Base-by-base conservation (phyloP, 495 filamentous ascomycete genomes). In the Tuber calosporum region DNA sequence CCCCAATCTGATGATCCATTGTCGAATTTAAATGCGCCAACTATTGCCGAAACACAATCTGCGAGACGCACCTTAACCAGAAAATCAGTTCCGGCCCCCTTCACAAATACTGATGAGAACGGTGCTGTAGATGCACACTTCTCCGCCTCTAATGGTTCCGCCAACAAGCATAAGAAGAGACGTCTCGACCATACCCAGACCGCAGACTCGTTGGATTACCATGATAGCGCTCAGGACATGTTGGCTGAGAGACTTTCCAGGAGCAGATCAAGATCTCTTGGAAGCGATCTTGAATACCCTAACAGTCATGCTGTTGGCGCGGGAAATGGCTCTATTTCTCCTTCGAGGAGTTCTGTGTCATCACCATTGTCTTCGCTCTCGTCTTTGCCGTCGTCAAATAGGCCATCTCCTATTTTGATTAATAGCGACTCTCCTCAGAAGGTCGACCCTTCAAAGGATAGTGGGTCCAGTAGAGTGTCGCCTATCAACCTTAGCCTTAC, bases 11-110 rank as follows among this genome's bases (percentile, higher is more conserved):
- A 62, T 62, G 53, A 62, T 19, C 53, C 53, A 62, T 62, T 62
- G 53, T 62, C 53, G 53, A 62, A 34, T 34, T 62, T 62, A 62
- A 62, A 62, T 62, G 53, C 53, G 53, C 53, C 53, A 30, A 62
- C 53, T 62, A 4, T 62, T 34, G 13, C 53, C 53, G 13, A 34
- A 62, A 34, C 26, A 30, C 53, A 4, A 62, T 62, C 30, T 34
- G 53, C 53, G 53, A 62, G 53, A 62, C 53, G 53, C 53, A 62
- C 26, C 26, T 7, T 30, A 62, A 62, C 26, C 53, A 7, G 53
- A 34, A 62, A 34, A 62, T 62, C 53, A 0, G 26, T 34, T 34
- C 26, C 53, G 34, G 53, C n/a, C 3, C 53, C 26, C 30, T 17
- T 13, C 30, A 34, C 53, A 62, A 30, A 62, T 62, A 34, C 53